Evolutionary conservation across 148 eudicot genomes (phyloP).

Genomic region (Euryodendron excelsum): DNA sequence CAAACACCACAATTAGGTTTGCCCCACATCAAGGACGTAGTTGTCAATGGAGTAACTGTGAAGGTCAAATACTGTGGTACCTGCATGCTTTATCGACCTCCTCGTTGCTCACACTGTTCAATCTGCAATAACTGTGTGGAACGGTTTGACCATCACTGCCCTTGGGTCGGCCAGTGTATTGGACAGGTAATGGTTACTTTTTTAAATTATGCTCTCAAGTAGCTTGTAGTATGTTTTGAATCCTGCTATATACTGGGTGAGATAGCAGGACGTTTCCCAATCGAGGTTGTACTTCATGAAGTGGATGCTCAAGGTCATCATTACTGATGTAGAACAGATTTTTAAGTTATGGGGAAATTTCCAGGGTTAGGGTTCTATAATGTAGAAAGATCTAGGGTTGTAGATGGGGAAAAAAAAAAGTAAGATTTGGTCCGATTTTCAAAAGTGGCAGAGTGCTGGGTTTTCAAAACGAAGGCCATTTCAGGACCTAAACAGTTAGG

Average conservation of each 20-base stretch:
- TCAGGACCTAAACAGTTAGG: too few species aligned
- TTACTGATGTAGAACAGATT: too few species aligned
- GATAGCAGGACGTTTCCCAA: not conserved
- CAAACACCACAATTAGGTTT: slow-evolving; percentile 36
- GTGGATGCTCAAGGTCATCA: not conserved
- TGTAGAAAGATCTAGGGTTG: too few species aligned
- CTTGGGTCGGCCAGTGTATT: slow-evolving; percentile 67
- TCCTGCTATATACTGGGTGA: not conserved
- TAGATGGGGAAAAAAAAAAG: too few species aligned
- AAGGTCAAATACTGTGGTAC: slow-evolving; percentile 55
- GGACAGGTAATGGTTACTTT: slow-evolving; percentile 33
- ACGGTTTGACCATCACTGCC: slow-evolving; percentile 61
- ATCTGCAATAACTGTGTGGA: slow-evolving; percentile 59
- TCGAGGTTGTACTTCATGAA: not conserved
- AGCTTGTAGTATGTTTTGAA: not conserved
- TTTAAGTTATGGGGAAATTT: too few species aligned
- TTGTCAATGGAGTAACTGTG: slow-evolving; percentile 43
- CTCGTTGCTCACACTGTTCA: slow-evolving; percentile 62
- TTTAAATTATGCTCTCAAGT: not conserved
- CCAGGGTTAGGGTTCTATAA: too few species aligned
- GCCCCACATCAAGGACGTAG: slow-evolving; percentile 38
- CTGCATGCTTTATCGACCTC: slow-evolving; percentile 57
- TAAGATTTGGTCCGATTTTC: too few species aligned
- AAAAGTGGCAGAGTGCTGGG: too few species aligned
- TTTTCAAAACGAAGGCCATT: too few species aligned